phyloP scores from a whole-genome alignment of 208 protist genomes.

The Trypanosoma avium region DNA sequence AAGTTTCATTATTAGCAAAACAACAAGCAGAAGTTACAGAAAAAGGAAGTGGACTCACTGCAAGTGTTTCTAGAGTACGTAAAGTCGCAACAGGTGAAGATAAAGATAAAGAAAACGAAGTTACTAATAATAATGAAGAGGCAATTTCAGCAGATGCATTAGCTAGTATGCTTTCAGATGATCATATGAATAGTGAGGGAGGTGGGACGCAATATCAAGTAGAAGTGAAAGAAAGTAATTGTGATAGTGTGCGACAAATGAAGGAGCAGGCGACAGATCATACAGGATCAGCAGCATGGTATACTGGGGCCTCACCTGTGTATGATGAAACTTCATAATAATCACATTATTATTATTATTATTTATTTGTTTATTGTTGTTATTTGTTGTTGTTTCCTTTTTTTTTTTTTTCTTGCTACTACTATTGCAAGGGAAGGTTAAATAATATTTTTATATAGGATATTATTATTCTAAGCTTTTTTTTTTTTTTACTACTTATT shows the following conservation, averaged over 20 bases:
- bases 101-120: slow-evolving; percentile 3
- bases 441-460: neutral
- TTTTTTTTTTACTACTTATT: neutral
- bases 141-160: slow-evolving; percentile 60
- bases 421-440: neutral
- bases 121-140: slow-evolving; percentile 10
- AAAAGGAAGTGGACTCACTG: slow-evolving; percentile 35
- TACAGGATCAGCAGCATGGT: slow-evolving; percentile 62
- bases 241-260: slow-evolving; percentile 66
- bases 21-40: slow-evolving; percentile 48
- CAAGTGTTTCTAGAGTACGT: slow-evolving; percentile 33
- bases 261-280: slow-evolving; percentile 53
- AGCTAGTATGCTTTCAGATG: slow-evolving; percentile 56
- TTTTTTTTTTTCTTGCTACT: neutral
- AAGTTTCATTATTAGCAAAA: slow-evolving; percentile 64
- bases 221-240: slow-evolving; percentile 31
- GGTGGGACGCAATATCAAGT: slow-evolving; percentile 46
- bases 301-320: slow-evolving; percentile 44
- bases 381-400: slow-evolving; percentile 10
- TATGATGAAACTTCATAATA: slow-evolving; percentile 12
- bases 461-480: neutral
- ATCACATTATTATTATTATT: neutral
- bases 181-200: slow-evolving; percentile 1
- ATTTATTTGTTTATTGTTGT: neutral
- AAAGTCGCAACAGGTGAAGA: neutral